Conservation (phyloP, 306 rosid genomes). For the Malus domestica region DNA sequence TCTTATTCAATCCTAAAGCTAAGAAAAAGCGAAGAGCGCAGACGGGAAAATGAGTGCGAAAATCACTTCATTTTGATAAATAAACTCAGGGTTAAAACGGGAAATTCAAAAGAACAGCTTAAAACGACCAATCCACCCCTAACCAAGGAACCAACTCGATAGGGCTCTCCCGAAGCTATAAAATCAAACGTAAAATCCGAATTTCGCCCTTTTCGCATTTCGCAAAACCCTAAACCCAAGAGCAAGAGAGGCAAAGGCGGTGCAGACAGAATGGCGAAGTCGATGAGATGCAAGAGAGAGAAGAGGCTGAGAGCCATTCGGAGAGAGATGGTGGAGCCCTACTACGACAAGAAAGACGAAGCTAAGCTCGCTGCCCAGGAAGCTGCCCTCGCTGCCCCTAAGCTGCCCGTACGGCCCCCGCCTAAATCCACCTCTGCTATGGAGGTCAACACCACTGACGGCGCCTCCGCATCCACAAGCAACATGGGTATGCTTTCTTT, state of each 20-base stretch:
- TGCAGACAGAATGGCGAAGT: slow-evolving; percentile 61
- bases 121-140: neutral
- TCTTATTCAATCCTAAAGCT: too few relatives aligned
- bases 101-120: neutral
- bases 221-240: slow-evolving; percentile 15
- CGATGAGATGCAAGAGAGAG: slow-evolving; percentile 77
- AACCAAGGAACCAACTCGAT: neutral
- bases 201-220: neutral
- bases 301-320: slow-evolving; percentile 88
- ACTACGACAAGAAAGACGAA: slow-evolving; percentile 72
- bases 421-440: slow-evolving; percentile 27
- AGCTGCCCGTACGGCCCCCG: slow-evolving; percentile 45
- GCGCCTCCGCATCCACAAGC: slow-evolving; percentile 12
- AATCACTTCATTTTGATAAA: neutral
- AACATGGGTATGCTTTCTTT: slow-evolving; percentile 34
- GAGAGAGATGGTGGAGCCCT: slow-evolving; percentile 79
- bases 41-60: too few relatives aligned
- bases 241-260: neutral
- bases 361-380: slow-evolving; percentile 84
- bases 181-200: neutral
- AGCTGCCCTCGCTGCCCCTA: slow-evolving; percentile 94
- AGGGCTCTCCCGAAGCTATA: neutral
- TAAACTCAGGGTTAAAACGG: neutral
- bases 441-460: slow-evolving; percentile 35
- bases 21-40: too few relatives aligned